These are phyloP conservation scores for Euphorbia schlechtendalii DNA, from an alignment of 441 rosid species.

Conservation along the genomic window DNA sequence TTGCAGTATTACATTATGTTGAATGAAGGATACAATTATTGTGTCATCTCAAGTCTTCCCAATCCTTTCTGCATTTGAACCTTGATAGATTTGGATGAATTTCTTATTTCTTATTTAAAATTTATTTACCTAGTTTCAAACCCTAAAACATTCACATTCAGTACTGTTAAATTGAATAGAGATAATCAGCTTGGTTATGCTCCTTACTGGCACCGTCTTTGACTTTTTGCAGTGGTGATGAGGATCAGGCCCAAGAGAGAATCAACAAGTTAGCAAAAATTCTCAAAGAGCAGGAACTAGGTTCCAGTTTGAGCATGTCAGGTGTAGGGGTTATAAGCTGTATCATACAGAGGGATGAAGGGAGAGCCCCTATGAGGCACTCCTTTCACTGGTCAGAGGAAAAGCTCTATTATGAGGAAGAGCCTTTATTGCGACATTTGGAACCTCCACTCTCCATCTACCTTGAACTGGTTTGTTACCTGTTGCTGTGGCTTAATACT, in stretches of 20 bases:
- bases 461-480: constrained; percentile 81
- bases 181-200: neutral
- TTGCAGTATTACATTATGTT: neutral
- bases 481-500: constrained; percentile 10
- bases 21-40: neutral
- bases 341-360: constrained; percentile 99
- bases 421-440: constrained; percentile 86
- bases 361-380: constrained; percentile 96
- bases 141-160: neutral
- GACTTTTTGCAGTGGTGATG: constrained; percentile 78
- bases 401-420: constrained; percentile 77
- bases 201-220: constrained; percentile 18
- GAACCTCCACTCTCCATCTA: constrained; percentile 97
- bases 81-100: neutral
- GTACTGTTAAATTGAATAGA: constrained; percentile 5
- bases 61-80: neutral
- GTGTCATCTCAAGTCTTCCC: neutral
- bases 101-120: neutral
- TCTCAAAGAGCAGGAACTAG: constrained; percentile 79
- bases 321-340: constrained; percentile 96
- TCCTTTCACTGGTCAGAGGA: constrained; percentile 92
- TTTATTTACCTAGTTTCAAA: neutral
- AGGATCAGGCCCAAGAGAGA: constrained; percentile 99
- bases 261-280: constrained; percentile 86
- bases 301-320: constrained; percentile 61